These are phyloP conservation scores for Xylariomycetidae sp. DNA, from an alignment of 2,329 filamentous ascomycete species.

Conservation along the genomic window DNA sequence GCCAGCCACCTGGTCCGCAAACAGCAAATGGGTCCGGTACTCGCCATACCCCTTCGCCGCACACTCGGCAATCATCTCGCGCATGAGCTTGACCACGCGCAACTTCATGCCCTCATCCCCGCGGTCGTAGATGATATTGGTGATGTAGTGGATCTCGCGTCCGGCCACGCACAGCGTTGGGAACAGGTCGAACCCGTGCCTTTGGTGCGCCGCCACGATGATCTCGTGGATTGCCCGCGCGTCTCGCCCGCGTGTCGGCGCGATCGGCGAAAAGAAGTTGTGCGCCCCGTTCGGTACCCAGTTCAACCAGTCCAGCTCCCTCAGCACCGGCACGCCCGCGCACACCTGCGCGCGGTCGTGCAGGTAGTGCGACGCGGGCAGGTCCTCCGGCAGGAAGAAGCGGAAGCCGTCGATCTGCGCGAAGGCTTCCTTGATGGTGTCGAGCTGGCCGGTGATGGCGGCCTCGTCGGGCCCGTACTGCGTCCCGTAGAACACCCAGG, in stretches of 20 bases:
- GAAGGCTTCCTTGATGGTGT: conserved; percentile 38
- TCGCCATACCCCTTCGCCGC: conserved; percentile 37
- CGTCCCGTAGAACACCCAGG: conserved; percentile 47
- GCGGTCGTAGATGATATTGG: conserved; percentile 47
- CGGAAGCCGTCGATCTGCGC: conserved; percentile 33
- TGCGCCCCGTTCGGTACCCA: conserved; percentile 48
- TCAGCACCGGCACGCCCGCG: conserved; percentile 28
- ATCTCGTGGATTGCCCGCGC: conserved; percentile 38
- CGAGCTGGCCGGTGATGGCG: conserved; percentile 27
- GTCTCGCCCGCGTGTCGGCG: conserved; percentile 40
- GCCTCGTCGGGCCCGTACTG: conserved; percentile 29
- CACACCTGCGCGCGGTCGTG: conserved; percentile 30
- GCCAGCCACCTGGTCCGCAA: conserved; percentile 41
- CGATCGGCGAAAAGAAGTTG: conserved; percentile 47
- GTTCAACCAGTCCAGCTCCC: conserved; percentile 36
- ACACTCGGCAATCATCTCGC: conserved; percentile 34
- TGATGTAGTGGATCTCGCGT: conserved; percentile 51
- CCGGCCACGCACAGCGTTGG: conserved; percentile 44
- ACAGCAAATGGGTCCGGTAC: conserved; percentile 39
- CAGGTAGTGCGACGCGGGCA: conserved; percentile 31
- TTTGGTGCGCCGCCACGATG: conserved; percentile 28
- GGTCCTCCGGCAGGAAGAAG: conserved; percentile 36
- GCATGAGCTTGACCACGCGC: conserved; percentile 19
- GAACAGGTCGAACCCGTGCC: conserved; percentile 44
- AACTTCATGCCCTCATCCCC: conserved; percentile 31